Evolutionary conservation across 2,329 filamentous ascomycete species (phyloP).

Genomic region (Fusarium beomiforme): DNA sequence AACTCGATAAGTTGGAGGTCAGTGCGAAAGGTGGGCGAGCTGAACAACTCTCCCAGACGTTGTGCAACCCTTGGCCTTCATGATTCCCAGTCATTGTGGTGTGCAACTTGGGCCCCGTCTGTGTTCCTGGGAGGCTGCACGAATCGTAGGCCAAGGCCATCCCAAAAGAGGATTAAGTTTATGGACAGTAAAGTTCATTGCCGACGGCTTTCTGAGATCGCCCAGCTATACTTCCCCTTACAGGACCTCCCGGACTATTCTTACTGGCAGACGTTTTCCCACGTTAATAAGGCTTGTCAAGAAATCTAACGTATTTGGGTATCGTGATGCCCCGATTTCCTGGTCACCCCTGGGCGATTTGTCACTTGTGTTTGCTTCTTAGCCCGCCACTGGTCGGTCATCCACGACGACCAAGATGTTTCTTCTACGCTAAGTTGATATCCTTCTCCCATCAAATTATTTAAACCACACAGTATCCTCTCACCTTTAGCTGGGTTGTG

Average conservation of each 20-base stretch:
- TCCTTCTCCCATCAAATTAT: slow-evolving; percentile 23
- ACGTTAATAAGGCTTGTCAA: slow-evolving; percentile 11
- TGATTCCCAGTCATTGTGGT: not conserved
- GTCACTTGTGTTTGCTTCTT: not conserved
- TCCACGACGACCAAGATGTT: slow-evolving; percentile 15
- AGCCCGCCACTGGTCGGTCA: slow-evolving; percentile 15
- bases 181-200: slow-evolving; percentile 20
- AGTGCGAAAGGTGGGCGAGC: slow-evolving; percentile 4
- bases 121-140: slow-evolving; percentile 1
- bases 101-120: not conserved
- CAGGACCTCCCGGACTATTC: slow-evolving; percentile 9
- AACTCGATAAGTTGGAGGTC: not conserved
- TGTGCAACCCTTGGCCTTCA: not conserved
- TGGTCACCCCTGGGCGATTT: slow-evolving; percentile 4
- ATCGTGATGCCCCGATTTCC: slow-evolving; percentile 1
- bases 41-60: slow-evolving; percentile 7
- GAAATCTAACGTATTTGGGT: slow-evolving; percentile 18
- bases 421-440: slow-evolving; percentile 11
- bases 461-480: slow-evolving; percentile 28
- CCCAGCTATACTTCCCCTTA: slow-evolving; percentile 11
- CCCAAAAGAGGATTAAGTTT: slow-evolving; percentile 1
- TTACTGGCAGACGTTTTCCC: slow-evolving; percentile 3
- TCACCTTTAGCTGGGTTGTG: not conserved
- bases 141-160: not conserved
- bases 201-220: slow-evolving; percentile 14